Percentiles rank a stretch among this genome's conserved stretches.
phyloP scores from a whole-genome alignment of 2,329 filamentous ascomycete species.

The Penicillium sp. region DNA sequence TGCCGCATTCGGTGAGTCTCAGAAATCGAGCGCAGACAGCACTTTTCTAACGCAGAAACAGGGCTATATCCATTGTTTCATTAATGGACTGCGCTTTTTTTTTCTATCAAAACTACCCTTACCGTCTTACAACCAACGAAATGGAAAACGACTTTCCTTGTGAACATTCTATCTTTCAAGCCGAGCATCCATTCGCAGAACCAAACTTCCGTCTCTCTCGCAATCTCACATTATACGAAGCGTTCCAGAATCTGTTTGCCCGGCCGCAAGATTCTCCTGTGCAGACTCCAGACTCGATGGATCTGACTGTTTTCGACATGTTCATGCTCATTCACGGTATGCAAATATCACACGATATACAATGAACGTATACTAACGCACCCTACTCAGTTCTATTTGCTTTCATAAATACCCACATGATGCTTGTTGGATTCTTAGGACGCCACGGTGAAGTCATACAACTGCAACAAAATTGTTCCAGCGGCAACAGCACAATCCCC shows the following conservation, averaged over 20 bases:
- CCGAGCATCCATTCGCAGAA: constrained; percentile 44
- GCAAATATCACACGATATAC: background rate
- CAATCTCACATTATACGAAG: constrained; percentile 37
- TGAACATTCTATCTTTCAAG: constrained; percentile 41
- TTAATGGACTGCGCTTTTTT: constrained; percentile 47
- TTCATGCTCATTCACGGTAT: constrained; percentile 46
- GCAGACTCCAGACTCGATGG: constrained; percentile 11
- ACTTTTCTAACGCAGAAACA: constrained; percentile 19
- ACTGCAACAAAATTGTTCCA: constrained; percentile 4
- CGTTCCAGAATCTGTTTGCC: constrained; percentile 43
- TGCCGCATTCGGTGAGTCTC: constrained; percentile 42
- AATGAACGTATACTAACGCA: background rate
- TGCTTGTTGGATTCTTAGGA: constrained; percentile 32
- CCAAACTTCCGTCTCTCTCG: constrained; percentile 40
- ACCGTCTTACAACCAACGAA: constrained; percentile 41
- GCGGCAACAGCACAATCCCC: constrained; percentile 18
- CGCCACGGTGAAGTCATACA: constrained; percentile 9
- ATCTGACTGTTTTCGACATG: constrained; percentile 41
- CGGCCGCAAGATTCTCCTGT: constrained; percentile 16
- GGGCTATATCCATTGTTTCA: constrained; percentile 42
- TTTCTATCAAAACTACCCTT: constrained; percentile 49
- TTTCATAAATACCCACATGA: constrained; percentile 45
- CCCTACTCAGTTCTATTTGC: constrained; percentile 36
- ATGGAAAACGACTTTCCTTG: constrained; percentile 48
- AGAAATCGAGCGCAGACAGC: too few relatives aligned